phyloP scores from a whole-genome alignment of 768 basidiomycete genomes.

The Boletus bicolor region DNA sequence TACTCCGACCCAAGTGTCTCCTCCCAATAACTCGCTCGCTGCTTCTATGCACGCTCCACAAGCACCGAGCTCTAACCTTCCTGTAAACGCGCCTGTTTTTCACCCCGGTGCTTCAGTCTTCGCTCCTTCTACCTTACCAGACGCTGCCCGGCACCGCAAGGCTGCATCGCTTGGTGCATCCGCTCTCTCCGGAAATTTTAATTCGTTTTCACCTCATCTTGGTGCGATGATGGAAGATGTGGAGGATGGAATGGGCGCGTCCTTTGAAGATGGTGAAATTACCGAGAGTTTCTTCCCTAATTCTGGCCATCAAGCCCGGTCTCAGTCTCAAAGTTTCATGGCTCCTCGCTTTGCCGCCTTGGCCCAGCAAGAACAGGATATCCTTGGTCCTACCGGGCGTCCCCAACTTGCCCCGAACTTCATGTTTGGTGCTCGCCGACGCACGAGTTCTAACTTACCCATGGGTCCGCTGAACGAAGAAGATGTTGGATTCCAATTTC shows the following conservation, averaged over 20 bases:
- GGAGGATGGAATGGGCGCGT: constrained; percentile 52
- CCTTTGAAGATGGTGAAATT: constrained; percentile 80
- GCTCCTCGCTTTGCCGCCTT: constrained; percentile 86
- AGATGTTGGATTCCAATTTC: constrained; percentile 79
- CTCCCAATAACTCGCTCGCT: constrained; percentile 38
- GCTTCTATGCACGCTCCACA: constrained; percentile 50
- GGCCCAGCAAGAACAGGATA: constrained; percentile 66
- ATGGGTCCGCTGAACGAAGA: constrained; percentile 78
- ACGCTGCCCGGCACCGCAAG: constrained; percentile 75
- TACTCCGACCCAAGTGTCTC: constrained; percentile 49
- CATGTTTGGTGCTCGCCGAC: constrained; percentile 73
- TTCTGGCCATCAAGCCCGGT: constrained; percentile 60
- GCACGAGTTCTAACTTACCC: constrained; percentile 48
- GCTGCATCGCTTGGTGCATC: constrained; percentile 68
- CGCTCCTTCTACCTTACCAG: constrained; percentile 40
- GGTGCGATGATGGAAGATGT: constrained; percentile 82
- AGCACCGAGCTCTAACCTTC: constrained; percentile 45
- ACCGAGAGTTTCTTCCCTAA: constrained; percentile 51
- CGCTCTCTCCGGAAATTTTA: constrained; percentile 57
- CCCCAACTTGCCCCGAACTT: constrained; percentile 90
- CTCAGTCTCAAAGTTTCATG: constrained; percentile 80
- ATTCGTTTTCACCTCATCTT: constrained; percentile 73
- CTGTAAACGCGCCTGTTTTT: constrained; percentile 69
- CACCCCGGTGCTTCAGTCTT: constrained; percentile 64
- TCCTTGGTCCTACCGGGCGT: constrained; percentile 70